Percentiles rank a stretch among this genome's conserved stretches.
Evolutionary conservation across 2,329 filamentous ascomycete genomes (phyloP).

Genomic region (Botryosphaeria dothidea): DNA sequence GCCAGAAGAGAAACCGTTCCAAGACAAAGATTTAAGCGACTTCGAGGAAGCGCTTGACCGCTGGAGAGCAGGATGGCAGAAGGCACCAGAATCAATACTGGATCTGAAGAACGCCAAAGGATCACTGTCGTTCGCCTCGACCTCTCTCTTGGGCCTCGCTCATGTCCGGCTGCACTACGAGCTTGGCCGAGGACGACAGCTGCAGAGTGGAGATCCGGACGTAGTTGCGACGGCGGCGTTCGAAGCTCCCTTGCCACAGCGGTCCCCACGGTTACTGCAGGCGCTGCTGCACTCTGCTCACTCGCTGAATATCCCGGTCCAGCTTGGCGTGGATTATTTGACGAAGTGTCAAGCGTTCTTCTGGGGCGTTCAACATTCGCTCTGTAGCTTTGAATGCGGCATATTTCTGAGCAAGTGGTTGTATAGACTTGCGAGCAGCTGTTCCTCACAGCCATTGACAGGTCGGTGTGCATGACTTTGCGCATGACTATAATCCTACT

Average conservation of each 20-base stretch:
- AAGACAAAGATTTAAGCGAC: background rate
- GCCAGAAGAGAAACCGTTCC: slow-evolving; percentile 20
- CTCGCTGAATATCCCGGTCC: slow-evolving; percentile 5
- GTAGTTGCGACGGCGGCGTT: background rate
- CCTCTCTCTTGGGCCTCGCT: slow-evolving; percentile 1
- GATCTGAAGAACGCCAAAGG: background rate
- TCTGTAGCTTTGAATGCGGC: background rate
- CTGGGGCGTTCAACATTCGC: slow-evolving; percentile 3
- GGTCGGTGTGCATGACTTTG: slow-evolving; percentile 2
- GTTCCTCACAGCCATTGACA: background rate
- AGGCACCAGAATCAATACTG: slow-evolving; percentile 2
- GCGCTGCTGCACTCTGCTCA: slow-evolving; percentile 3
- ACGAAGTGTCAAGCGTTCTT: slow-evolving; percentile 1
- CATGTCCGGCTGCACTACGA: slow-evolving; percentile 4
- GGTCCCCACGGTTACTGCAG: background rate
- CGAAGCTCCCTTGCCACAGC: background rate
- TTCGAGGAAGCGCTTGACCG: slow-evolving; percentile 8
- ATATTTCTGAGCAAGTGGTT: slow-evolving; percentile 14
- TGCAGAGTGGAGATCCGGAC: slow-evolving; percentile 1
- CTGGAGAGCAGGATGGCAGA: background rate
- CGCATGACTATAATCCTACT: background rate
- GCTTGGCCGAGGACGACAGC: slow-evolving; percentile 2
- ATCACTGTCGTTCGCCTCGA: slow-evolving; percentile 4
- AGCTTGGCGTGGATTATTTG: slow-evolving; percentile 11
- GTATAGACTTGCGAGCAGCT: background rate